These are phyloP conservation scores for Melampsora americana DNA, from an alignment of 1,284 basidiomycete species.

Conservation along the genomic window DNA sequence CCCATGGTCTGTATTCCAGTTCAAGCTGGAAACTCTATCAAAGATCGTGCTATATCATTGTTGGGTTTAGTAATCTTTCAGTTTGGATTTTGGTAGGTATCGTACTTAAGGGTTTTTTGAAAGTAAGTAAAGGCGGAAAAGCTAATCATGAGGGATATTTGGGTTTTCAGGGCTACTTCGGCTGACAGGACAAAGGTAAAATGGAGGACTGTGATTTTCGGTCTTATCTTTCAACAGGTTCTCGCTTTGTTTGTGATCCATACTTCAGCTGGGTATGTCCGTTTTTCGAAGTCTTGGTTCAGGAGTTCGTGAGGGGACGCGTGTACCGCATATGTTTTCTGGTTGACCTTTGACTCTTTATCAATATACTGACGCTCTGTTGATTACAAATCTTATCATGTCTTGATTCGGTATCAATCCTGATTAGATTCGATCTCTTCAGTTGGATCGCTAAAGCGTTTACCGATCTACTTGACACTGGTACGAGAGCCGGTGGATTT, in stretches of 20 bases:
- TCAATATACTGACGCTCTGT: not conserved
- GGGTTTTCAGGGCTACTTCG: constrained; percentile 14
- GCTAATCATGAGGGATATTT: constrained; percentile 48
- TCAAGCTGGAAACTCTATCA: constrained; percentile 64
- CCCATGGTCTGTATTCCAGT: constrained; percentile 72
- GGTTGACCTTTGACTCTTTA: too few relatives aligned
- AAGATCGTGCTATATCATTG: constrained; percentile 75
- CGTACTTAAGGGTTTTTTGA: not conserved
- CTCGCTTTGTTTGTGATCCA: constrained; percentile 83
- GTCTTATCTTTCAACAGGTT: constrained; percentile 75
- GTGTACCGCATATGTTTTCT: too few relatives aligned
- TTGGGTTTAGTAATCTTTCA: constrained; percentile 74
- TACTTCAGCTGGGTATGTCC: constrained; percentile 61
- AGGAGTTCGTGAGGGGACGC: not conserved
- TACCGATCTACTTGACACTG: constrained; percentile 56
- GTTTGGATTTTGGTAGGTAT: constrained; percentile 63
- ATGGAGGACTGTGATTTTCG: constrained; percentile 65
- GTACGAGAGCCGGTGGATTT: constrained; percentile 66
- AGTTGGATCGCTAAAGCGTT: constrained; percentile 52
- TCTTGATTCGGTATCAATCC: not conserved
- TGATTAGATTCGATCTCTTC: constrained; percentile 68
- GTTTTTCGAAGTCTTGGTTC: not conserved
- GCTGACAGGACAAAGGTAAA: constrained; percentile 23
- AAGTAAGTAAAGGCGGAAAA: not conserved
- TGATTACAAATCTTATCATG: not conserved